Percentiles rank a stretch among this genome's conserved stretches.
Conservation (phyloP, 139 green algal genomes). For the Chlamydomonas asymmetrica region DNA sequence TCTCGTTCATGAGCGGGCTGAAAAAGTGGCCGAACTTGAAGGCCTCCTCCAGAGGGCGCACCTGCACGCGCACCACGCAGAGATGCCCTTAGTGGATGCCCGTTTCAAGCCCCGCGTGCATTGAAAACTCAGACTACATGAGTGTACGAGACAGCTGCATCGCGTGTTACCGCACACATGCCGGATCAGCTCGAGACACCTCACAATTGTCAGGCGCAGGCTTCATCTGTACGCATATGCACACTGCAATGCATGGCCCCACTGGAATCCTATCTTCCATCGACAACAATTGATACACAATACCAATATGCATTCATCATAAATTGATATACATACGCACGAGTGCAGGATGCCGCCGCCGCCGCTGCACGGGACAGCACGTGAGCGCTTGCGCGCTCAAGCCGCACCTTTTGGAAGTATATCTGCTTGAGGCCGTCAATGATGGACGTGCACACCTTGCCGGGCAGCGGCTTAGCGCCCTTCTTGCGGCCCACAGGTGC, state of each 20-base stretch:
- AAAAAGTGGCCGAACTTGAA: constrained; percentile 96
- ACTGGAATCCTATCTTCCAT: too few relatives aligned
- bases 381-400: too few relatives aligned
- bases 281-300: too few relatives aligned
- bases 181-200: background rate
- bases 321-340: too few relatives aligned
- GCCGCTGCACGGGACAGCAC: too few relatives aligned
- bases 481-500: background rate
- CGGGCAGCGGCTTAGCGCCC: constrained; percentile 48
- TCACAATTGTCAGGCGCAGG: background rate
- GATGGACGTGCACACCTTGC: constrained; percentile 78
- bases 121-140: background rate
- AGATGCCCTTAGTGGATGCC: too few relatives aligned
- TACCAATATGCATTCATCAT: too few relatives aligned
- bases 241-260: too few relatives aligned
- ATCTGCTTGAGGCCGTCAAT: constrained; percentile 91
- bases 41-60: constrained; percentile 84
- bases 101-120: background rate
- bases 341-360: too few relatives aligned
- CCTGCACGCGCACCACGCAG: too few relatives aligned
- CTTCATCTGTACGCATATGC: background rate
- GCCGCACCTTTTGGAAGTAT: constrained; percentile 89
- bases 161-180: background rate
- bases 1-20: constrained; percentile 75
- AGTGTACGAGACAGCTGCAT: background rate